Conservation (phyloP, 768 basidiomycete species). For the Boletales sp. region DNA sequence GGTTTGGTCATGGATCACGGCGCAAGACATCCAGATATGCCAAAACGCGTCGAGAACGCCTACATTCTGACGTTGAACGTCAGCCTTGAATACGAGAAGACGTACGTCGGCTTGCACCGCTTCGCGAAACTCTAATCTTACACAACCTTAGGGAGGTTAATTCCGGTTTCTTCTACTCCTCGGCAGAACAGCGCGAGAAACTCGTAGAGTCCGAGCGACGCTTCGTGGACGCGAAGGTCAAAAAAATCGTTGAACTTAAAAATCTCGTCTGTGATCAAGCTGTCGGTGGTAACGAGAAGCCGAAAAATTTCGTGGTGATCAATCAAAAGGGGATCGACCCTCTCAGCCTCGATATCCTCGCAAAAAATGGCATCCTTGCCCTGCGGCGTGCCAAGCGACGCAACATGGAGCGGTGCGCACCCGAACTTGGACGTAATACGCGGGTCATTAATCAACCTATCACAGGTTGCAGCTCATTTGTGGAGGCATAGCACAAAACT, state of each 20-base stretch:
- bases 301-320: conserved; percentile 88
- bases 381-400: conserved; percentile 93
- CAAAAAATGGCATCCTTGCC: conserved; percentile 95
- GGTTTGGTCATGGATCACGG: conserved; percentile 98
- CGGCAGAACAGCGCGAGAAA: conserved; percentile 97
- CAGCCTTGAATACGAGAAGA: conserved; percentile 98
- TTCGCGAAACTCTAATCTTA: conserved; percentile 17
- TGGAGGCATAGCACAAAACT: conserved; percentile 95
- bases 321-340: conserved; percentile 99
- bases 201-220: conserved; percentile 95
- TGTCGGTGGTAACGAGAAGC: conserved; percentile 76
- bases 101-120: conserved; percentile 55
- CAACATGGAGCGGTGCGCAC: conserved; percentile 90
- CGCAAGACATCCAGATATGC: conserved; percentile 98
- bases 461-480: conserved; percentile 86
- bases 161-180: conserved; percentile 99
- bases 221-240: conserved; percentile 91
- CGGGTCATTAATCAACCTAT: conserved; percentile 21
- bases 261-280: conserved; percentile 94
- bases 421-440: conserved; percentile 27
- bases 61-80: conserved; percentile 95
- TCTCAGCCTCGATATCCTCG: conserved; percentile 89
- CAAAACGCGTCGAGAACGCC: conserved; percentile 95
- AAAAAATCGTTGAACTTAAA: conserved; percentile 96
- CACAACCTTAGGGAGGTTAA: conserved; percentile 81